Evolutionary conservation across 1,139 yeast genomes (phyloP), one percentile per base, ranked within the genome.

Genomic region (Debaryomyces singareniensis): DNA sequence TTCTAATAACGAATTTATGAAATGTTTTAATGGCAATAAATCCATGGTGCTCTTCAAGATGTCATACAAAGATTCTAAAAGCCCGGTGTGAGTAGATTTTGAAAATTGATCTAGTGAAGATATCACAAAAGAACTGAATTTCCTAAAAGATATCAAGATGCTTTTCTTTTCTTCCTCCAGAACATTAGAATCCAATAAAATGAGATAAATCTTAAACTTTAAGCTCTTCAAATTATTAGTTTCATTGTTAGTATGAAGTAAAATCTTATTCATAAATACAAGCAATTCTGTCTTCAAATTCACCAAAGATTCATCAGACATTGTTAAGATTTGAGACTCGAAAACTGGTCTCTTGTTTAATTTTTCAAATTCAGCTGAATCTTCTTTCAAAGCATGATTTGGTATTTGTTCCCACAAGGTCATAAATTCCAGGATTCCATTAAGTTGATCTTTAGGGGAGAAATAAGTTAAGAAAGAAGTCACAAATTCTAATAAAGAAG

Each of bases 21-120:
- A 87, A 42, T 76, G 71, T 35, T 68, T 69, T 42, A 87, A 71
- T 16, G 97, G 96, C 34, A 89, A 63, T 38, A 86, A 62, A 35
- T 76, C 76, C 40, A 89, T 59, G 39, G 80, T 59, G 40, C 71
- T 72, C 26, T 77, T 73, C 41, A 89, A 63, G 30, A 84, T 57
- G 16, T 61, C 66, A 40, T 61, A 63, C 39, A 64, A 52, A 30
- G 52, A 51, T 25, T 40, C 33, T 15, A 53, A 42, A 11, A 62
- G 45, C 5, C 44, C 49, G 15, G 36, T 35, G 27, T 41, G 40
- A 20, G 38, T 40, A 26, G 38, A 36, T 9, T 30, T 34, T 35
- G 47, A 44, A 37, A 50, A 57, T 6, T 39, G 38, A 30, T 65
- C 71, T 37, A 66, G 54, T 13, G 55, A 42, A n/a, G 55, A 41